phyloP scores from a whole-genome alignment of 257 asterid species.

The Rubia yunnanensis region DNA sequence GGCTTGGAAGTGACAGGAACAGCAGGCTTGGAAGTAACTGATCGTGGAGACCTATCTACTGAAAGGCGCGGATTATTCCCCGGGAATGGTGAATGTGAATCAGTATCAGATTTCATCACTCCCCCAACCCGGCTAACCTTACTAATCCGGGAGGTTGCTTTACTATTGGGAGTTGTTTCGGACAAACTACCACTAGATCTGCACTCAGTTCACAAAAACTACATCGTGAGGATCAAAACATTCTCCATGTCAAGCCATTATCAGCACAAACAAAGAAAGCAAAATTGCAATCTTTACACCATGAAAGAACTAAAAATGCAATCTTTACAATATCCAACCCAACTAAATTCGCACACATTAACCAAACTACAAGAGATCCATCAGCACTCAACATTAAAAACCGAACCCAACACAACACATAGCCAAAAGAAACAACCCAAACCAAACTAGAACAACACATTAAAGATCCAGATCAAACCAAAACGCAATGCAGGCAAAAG shows the following conservation, averaged over 20 bases:
- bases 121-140: constrained; percentile 53
- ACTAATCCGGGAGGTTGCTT: constrained; percentile 45
- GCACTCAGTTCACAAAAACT: constrained; percentile 5
- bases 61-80: constrained; percentile 48
- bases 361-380: constrained; percentile 4
- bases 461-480: constrained; percentile 19
- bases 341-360: background rate
- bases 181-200: constrained; percentile 51
- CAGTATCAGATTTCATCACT: constrained; percentile 53
- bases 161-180: constrained; percentile 58
- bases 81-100: constrained; percentile 41
- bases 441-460: constrained; percentile 6
- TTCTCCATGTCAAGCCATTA: background rate
- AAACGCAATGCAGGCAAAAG: background rate
- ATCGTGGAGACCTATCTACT: constrained; percentile 47
- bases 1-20: constrained; percentile 47
- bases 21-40: constrained; percentile 56
- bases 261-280: background rate
- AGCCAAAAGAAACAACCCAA: background rate
- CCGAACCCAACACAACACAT: background rate
- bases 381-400: background rate
- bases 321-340: background rate
- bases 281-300: constrained; percentile 8
- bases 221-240: constrained; percentile 6
- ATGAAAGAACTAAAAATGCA: background rate